Evolutionary conservation across 2,329 filamentous ascomycete genomes (phyloP), one percentile per base, ranked within the genome.

Genomic region (Microsporum ferrugineum): DNA sequence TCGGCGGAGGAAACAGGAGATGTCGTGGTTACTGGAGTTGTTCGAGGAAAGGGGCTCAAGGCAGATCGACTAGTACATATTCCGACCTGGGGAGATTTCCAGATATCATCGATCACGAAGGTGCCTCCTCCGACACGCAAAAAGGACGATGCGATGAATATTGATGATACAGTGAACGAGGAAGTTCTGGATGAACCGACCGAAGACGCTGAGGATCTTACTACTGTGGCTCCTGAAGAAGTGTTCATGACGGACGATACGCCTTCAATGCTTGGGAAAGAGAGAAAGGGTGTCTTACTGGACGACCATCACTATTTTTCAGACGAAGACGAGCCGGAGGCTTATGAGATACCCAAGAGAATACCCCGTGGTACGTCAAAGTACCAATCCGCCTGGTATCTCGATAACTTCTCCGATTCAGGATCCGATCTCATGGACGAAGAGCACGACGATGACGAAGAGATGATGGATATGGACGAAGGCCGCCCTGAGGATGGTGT

Each of bases 231-330:
- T 0, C 92, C 91, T 0, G 92, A 97, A 71, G 90, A 92, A 68
- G 82, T 86, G 2, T 79, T 84, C 62, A 94, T 96, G 89, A 79
- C 84, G 29, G 88, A 89, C 63, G 82, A 83, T 27, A 70, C 76
- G 76, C 61, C 80, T 67, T 71, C 78, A 63, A 66, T 82, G 68
- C 79, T 79, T 2, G 76, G 80, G 27, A 77, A 78, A 1, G 79
- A 81, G 49, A 86, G 86, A 70, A 95, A 92, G 75, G 94, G 92
- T 65, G 94, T 99, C 0, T 78, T 99, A 45, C 80, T 99, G 7
- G 94, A 99, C 67, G 92, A 97, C 66, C 92, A 99, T 72, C 92
- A 97, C 72, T 99, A 99, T 74, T 99, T 97, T 71, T 91, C 91
- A 0, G 92, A 97, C 49, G 92, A 97, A 49, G 90, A 94, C 55